These are phyloP conservation scores for Fusarium sp. DNA, from an alignment of 2,329 filamentous ascomycete species.

Conservation along the genomic window DNA sequence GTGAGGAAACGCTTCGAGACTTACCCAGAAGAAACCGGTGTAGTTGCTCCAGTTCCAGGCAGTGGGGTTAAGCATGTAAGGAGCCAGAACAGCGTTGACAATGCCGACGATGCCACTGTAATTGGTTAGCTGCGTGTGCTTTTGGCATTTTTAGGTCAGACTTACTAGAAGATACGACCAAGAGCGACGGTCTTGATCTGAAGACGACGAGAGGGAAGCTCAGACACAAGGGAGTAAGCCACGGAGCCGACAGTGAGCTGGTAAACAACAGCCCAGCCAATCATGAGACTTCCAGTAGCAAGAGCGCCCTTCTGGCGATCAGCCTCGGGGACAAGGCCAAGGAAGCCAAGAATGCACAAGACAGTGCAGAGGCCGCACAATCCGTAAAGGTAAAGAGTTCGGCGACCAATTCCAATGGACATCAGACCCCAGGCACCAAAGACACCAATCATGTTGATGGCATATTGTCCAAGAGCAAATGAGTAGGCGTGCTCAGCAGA, in stretches of 20 bases:
- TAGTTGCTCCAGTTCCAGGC: slow-evolving; percentile 92
- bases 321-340: slow-evolving; percentile 75
- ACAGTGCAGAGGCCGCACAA: slow-evolving; percentile 79
- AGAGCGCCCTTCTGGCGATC: slow-evolving; percentile 72
- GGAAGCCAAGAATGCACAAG: slow-evolving; percentile 85
- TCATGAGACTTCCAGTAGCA: slow-evolving; percentile 85
- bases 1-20: slow-evolving; percentile 24
- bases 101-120: slow-evolving; percentile 81
- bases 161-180: slow-evolving; percentile 79
- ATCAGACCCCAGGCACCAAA: slow-evolving; percentile 86
- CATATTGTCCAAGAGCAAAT: slow-evolving; percentile 72
- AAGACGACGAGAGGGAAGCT: slow-evolving; percentile 83
- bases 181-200: slow-evolving; percentile 94
- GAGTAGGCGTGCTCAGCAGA: slow-evolving; percentile 61
- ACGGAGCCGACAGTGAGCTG: slow-evolving; percentile 90
- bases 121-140: neutral
- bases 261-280: slow-evolving; percentile 84
- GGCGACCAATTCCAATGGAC: slow-evolving; percentile 78
- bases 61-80: slow-evolving; percentile 90
- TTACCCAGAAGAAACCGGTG: slow-evolving; percentile 85
- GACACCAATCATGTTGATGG: slow-evolving; percentile 82
- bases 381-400: slow-evolving; percentile 80
- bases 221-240: slow-evolving; percentile 87
- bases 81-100: slow-evolving; percentile 82
- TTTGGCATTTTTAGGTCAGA: slow-evolving; percentile 7